Conservation (phyloP, 2,329 filamentous ascomycete genomes). For the Sporothrix brunneoviolacea region DNA sequence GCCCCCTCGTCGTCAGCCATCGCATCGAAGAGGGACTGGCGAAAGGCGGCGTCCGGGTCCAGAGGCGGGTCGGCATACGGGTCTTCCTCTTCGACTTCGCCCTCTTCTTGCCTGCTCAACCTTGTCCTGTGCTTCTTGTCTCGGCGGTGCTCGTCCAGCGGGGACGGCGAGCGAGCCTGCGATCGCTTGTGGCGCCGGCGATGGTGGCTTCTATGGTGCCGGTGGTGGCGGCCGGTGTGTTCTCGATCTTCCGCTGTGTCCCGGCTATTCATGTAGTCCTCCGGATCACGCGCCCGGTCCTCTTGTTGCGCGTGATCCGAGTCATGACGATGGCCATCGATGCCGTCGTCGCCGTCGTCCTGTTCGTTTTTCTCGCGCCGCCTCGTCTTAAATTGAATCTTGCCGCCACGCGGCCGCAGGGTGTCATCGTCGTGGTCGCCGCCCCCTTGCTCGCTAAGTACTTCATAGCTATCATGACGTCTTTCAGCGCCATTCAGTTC, state of each 20-base stretch:
- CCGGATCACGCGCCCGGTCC: too few species aligned
- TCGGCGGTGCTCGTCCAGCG: background rate
- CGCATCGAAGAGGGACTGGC: constrained; percentile 91
- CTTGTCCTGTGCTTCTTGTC: background rate
- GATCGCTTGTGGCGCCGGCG: background rate
- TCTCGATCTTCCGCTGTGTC: background rate
- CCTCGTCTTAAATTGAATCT: constrained; percentile 7
- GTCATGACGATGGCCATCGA: background rate
- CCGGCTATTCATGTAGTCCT: background rate
- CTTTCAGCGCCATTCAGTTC: too few species aligned
- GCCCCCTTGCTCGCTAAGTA: background rate
- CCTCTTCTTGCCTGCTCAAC: background rate
- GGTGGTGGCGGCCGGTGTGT: background rate
- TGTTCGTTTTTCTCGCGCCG: background rate
- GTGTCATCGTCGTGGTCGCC: background rate
- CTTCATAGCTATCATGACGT: too few species aligned
- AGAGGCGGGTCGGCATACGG: constrained; percentile 42
- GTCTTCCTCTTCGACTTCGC: constrained; percentile 24
- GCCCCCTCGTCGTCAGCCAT: constrained; percentile 96
- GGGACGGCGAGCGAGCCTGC: background rate
- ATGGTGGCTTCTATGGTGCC: background rate
- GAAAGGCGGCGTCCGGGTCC: constrained; percentile 71
- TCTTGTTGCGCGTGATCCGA: too few species aligned
- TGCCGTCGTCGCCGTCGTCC: background rate
- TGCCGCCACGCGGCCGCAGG: background rate